phyloP scores from a whole-genome alignment of 441 rosid species.

The Adansonia rubrostipa region DNA sequence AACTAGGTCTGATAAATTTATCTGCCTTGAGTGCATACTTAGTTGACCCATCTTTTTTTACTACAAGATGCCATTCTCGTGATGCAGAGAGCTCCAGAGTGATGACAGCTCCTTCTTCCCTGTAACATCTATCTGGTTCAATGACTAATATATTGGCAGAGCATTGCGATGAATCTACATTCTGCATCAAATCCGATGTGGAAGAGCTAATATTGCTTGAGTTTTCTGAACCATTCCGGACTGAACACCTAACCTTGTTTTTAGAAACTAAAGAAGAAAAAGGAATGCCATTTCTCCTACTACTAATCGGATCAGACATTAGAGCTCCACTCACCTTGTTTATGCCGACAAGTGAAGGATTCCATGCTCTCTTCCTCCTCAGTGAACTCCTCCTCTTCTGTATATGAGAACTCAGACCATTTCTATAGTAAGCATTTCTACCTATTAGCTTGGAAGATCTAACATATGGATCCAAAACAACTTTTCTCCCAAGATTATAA shows the following conservation, averaged over 20 bases:
- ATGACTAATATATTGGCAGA: conserved; percentile 61
- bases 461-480: conserved; percentile 47
- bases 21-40: conserved; percentile 56
- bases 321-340: conserved; percentile 59
- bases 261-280: conserved; percentile 55
- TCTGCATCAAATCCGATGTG: conserved; percentile 36
- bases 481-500: conserved; percentile 37
- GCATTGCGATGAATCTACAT: conserved; percentile 51
- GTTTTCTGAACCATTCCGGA: conserved; percentile 30
- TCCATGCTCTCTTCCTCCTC: conserved; percentile 68
- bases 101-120: conserved; percentile 68
- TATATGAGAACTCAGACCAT: conserved; percentile 59
- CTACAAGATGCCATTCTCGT: conserved; percentile 71
- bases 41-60: conserved; percentile 58
- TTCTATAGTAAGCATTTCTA: conserved; percentile 51
- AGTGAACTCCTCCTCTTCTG: conserved; percentile 81
- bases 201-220: conserved; percentile 40
- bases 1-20: conserved; percentile 62
- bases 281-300: conserved; percentile 57
- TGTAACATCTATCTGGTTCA: conserved; percentile 67
- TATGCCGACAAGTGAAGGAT: conserved; percentile 44
- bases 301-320: conserved; percentile 56
- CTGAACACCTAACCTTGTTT: conserved; percentile 55
- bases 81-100: conserved; percentile 59
- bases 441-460: conserved; percentile 56